Conservation (phyloP, 2,329 filamentous ascomycete species). For the Periglandula ipomoeae region DNA sequence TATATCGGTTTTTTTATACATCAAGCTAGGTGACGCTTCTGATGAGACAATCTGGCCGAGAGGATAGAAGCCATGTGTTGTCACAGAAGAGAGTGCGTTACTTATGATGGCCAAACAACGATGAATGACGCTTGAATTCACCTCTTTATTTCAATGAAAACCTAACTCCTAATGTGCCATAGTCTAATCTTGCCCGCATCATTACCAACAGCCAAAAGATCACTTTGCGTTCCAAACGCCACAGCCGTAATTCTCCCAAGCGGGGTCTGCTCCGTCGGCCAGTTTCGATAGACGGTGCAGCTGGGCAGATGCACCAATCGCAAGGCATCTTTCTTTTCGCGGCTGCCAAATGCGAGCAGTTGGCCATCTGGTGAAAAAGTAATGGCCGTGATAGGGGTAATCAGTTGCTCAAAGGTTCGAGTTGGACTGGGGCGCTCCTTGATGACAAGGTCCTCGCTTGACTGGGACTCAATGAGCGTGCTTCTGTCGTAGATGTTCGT, state of each 20-base stretch:
- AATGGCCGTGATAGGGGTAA: conserved; percentile 72
- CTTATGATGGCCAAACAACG: neutral
- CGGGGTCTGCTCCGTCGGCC: conserved; percentile 86
- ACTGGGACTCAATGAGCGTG: conserved; percentile 40
- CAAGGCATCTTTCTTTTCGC: conserved; percentile 81
- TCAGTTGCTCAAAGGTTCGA: conserved; percentile 73
- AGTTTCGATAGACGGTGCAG: conserved; percentile 92
- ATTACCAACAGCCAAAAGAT: conserved; percentile 76
- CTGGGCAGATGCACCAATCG: conserved; percentile 81
- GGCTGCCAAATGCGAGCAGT: conserved; percentile 75
- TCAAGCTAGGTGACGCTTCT: too few species aligned
- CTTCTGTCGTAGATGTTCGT: conserved; percentile 88
- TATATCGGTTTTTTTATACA: neutral
- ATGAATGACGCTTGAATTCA: neutral
- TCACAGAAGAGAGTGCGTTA: neutral
- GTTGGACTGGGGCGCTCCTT: conserved; percentile 62
- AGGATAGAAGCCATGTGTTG: too few species aligned
- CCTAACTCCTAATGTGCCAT: conserved; percentile 73
- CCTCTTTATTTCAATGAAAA: neutral
- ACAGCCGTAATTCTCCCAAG: conserved; percentile 73
- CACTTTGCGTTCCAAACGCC: conserved; percentile 56
- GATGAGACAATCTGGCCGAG: too few species aligned
- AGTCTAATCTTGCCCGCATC: conserved; percentile 79
- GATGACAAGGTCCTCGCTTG: conserved; percentile 38
- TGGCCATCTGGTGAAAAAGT: conserved; percentile 85